Base-by-base conservation (phyloP, 306 rosid species). In the Begonia loranthoides region DNA sequence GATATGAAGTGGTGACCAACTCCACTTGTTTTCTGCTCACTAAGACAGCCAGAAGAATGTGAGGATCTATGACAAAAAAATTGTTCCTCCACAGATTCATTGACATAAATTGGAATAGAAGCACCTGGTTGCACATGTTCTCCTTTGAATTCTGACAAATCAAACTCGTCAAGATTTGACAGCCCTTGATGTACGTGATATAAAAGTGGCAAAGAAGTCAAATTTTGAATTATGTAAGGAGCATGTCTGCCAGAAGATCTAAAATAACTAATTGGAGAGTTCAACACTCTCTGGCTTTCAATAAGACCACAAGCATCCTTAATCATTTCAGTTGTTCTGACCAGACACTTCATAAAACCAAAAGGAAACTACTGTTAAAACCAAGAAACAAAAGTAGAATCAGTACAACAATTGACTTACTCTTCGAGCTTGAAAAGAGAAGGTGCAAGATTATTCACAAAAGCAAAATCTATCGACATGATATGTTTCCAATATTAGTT, bases 191-290 rank as follows among this genome's bases (percentile, higher is more conserved):
- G 62, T 48, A 85, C 71, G 52, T 54, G 72, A 76, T 71, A 85
- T 45, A 58, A 24, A 49, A 90, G 78, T 49, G 95, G 87, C 53
- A 82, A 77, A 12, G 94, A 90, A 54, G 95, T 78, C 70, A 90
- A 52, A 70, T 90, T 90, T 66, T 90, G 87, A 57, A 90, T 81
- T 56, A 90, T 71, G 68, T 85, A 90, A 24, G 95, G 97, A 55
- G 97, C 85, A 61, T 68, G 73, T 68, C 63, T 82, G 66, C 85
- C 80, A 40, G 77, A 70, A 66, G 63, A 68, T 49, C 58, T 68
- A 65, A 72, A 56, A 61, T 76, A 79, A 64, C 70, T 57, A 57
- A 41, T 55, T 8, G 85, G 69, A 16, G 78, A 71, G 62, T 49
- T 60, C 52, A 60, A 56, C n/a, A 65, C 59, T 54, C 51, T 66